phyloP scores from a whole-genome alignment of 495 filamentous ascomycete species.

The Tuber aestivum region DNA sequence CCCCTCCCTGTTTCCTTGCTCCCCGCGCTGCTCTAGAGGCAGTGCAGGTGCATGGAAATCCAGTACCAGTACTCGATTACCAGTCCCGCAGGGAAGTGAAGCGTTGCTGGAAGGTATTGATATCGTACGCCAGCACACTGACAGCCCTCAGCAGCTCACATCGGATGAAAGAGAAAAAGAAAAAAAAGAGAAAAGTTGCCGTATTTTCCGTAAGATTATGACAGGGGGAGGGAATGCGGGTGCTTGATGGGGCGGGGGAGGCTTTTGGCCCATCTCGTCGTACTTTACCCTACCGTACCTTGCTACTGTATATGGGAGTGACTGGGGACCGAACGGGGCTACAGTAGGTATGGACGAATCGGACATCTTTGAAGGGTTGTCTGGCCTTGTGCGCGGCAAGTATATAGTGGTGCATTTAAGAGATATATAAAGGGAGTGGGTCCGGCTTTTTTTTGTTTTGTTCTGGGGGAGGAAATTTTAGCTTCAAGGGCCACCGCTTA shows the following conservation, averaged over 20 bases:
- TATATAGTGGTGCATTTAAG: background rate
- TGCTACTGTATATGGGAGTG: background rate
- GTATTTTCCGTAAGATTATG: background rate
- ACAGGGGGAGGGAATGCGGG: background rate
- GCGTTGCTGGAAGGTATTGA: background rate
- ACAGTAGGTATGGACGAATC: background rate
- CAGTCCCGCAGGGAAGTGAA: background rate
- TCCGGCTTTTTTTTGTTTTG: background rate
- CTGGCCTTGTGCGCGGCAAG: background rate
- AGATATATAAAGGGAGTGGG: constrained; percentile 1
- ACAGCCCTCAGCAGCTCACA: background rate
- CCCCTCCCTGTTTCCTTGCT: background rate
- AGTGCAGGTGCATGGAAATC: background rate
- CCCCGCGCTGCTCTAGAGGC: background rate
- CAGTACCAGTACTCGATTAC: background rate
- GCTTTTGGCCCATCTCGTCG: background rate
- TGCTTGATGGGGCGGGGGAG: background rate
- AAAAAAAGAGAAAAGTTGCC: background rate
- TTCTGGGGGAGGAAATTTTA: background rate
- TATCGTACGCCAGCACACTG: background rate
- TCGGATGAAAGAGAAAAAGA: background rate
- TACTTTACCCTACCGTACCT: background rate
- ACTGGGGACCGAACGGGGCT: background rate
- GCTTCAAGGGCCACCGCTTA: background rate
- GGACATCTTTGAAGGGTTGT: background rate